These are phyloP conservation scores for Bombardia bombarda DNA, from an alignment of 495 filamentous ascomycete species.

Conservation along the genomic window DNA sequence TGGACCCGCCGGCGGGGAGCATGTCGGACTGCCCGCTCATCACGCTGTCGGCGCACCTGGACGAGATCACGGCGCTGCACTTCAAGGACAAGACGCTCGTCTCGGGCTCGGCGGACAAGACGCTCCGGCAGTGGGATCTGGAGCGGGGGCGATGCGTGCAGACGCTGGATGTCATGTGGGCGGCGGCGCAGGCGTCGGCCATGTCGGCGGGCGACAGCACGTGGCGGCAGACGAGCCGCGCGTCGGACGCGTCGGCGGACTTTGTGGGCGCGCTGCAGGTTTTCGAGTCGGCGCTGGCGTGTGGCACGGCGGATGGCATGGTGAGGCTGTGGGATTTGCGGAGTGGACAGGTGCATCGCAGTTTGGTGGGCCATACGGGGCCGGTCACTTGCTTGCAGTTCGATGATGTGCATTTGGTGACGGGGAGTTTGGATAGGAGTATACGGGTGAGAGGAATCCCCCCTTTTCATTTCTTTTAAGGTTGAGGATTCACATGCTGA, in stretches of 20 bases:
- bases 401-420: constrained; percentile 91
- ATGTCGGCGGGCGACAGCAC: constrained; percentile 45
- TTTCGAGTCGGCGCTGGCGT: constrained; percentile 95
- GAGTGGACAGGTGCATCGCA: constrained; percentile 92
- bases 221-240: constrained; percentile 50
- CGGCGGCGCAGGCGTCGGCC: constrained; percentile 82
- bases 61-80: constrained; percentile 88
- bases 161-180: constrained; percentile 98
- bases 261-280: constrained; percentile 95
- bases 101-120: constrained; percentile 95
- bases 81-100: constrained; percentile 83
- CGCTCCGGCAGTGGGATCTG: constrained; percentile 93
- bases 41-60: constrained; percentile 82
- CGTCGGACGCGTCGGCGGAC: constrained; percentile 58
- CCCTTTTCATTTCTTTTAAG: constrained; percentile 5
- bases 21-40: constrained; percentile 84
- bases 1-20: constrained; percentile 57
- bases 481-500: neutral
- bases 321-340: constrained; percentile 94
- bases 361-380: constrained; percentile 92
- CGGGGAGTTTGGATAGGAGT: constrained; percentile 87
- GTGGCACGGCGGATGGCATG: constrained; percentile 97
- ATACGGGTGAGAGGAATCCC: constrained; percentile 63
- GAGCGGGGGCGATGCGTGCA: constrained; percentile 93
- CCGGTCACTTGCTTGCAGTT: constrained; percentile 95